A percentile compares a stretch with the other conserved stretches of the same genome.
phyloP scores from a whole-genome alignment of 495 filamentous ascomycete species.

The Penicillium macrosclerotiorum region DNA sequence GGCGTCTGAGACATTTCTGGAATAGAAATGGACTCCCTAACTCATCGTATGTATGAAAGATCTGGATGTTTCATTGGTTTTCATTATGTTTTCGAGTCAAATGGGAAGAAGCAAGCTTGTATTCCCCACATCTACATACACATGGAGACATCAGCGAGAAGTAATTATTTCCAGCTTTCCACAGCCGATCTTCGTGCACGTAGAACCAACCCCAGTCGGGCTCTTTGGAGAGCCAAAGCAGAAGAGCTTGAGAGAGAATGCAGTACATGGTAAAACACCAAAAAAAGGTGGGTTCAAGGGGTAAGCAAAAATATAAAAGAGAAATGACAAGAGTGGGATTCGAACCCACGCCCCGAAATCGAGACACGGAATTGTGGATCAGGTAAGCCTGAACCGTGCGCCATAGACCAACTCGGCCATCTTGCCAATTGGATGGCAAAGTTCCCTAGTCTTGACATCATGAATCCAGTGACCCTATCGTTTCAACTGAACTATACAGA shows the following conservation, averaged over 20 bases:
- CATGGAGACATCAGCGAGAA: background rate
- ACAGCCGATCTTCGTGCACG: too few species aligned
- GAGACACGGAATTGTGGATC: constrained; percentile 27
- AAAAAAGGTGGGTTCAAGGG: background rate
- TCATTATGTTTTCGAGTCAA: too few species aligned
- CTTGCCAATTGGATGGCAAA: constrained; percentile 22
- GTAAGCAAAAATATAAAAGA: constrained; percentile 8
- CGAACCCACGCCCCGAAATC: constrained; percentile 36
- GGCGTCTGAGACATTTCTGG: background rate
- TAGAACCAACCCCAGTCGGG: too few species aligned
- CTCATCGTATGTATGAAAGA: background rate
- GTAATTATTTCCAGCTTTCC: too few species aligned
- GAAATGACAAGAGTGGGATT: constrained; percentile 39
- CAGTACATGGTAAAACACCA: background rate
- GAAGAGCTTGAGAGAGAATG: too few species aligned
- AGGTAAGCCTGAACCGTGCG: constrained; percentile 35
- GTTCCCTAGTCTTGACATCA: background rate
- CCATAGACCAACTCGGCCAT: constrained; percentile 41
- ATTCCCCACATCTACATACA: too few species aligned
- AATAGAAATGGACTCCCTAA: background rate
- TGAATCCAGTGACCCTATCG: background rate
- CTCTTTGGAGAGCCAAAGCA: background rate
- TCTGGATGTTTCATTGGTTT: too few species aligned
- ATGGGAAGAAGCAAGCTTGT: too few species aligned
- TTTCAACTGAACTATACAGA: too few species aligned